phyloP scores from a whole-genome alignment of 345 rosid species.

The Ailanthus altissimus region DNA sequence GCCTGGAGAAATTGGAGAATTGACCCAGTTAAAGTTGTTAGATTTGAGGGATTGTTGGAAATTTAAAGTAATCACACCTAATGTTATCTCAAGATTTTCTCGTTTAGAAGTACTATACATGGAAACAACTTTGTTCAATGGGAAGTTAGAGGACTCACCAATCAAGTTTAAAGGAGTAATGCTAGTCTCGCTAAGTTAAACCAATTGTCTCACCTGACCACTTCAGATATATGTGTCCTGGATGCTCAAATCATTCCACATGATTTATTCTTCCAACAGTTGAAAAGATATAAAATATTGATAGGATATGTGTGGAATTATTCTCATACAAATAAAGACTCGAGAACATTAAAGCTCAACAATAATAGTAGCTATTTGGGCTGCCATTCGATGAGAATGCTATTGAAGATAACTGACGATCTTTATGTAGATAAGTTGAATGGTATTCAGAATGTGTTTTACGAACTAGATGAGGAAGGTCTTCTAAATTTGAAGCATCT shows the following conservation, averaged over 20 bases:
- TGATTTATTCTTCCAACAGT: neutral
- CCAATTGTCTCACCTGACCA: slow-evolving; percentile 10
- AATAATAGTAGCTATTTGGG: neutral
- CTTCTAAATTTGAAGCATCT: slow-evolving; percentile 25
- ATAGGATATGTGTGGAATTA: slow-evolving; percentile 12
- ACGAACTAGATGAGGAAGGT: slow-evolving; percentile 22
- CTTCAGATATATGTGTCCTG: neutral
- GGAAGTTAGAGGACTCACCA: neutral
- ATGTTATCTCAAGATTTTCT: slow-evolving; percentile 14
- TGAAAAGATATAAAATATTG: neutral
- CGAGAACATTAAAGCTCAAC: slow-evolving; percentile 16
- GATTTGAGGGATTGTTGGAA: slow-evolving; percentile 16
- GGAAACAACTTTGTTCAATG: slow-evolving; percentile 17
- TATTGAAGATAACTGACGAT: slow-evolving; percentile 21
- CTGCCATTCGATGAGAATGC: neutral
- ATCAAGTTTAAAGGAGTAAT: too few relatives aligned
- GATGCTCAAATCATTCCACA: slow-evolving; percentile 14
- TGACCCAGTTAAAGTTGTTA: slow-evolving; percentile 15
- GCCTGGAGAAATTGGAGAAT: slow-evolving; percentile 11
- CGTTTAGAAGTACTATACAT: slow-evolving; percentile 26
- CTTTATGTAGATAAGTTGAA: slow-evolving; percentile 8
- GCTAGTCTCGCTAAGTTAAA: slow-evolving; percentile 30
- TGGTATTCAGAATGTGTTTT: neutral
- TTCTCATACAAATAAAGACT: neutral
- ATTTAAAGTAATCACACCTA: slow-evolving; percentile 21